Percentiles rank a stretch among this genome's conserved stretches.
Conservation (phyloP, 1,284 basidiomycete genomes). For the Fistulina hepatica region DNA sequence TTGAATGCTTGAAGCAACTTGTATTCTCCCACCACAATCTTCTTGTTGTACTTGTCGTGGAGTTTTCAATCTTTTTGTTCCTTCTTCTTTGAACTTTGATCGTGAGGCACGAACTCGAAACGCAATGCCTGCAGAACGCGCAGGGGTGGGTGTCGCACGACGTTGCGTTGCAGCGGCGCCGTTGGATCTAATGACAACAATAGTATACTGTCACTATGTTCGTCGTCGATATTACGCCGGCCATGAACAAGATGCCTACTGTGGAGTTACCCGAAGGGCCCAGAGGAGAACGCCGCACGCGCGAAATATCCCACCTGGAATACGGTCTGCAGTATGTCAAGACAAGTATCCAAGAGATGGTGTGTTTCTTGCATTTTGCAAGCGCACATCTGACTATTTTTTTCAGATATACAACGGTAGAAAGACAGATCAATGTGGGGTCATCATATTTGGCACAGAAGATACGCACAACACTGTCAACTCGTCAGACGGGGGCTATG, state of each 20-base stretch:
- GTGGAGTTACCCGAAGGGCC: constrained; percentile 43
- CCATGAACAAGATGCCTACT: constrained; percentile 61
- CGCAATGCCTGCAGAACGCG: constrained; percentile 69
- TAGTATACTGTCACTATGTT: constrained; percentile 81
- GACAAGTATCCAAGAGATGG: constrained; percentile 84
- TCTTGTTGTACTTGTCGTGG: no score
- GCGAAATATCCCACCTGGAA: constrained; percentile 66
- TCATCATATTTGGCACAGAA: constrained; percentile 76
- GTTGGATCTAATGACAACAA: neutral
- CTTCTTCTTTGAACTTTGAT: no score
- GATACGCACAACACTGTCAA: constrained; percentile 73
- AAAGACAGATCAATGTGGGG: constrained; percentile 86
- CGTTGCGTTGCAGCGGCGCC: constrained; percentile 5
- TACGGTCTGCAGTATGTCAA: constrained; percentile 80
- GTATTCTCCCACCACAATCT: no score
- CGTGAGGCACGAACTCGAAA: constrained; percentile 24
- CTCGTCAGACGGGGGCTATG: constrained; percentile 55
- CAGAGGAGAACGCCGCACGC: constrained; percentile 34
- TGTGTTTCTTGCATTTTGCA: constrained; percentile 19
- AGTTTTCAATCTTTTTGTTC: no score
- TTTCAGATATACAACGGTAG: constrained; percentile 77
- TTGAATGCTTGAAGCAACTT: no score
- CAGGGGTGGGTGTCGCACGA: constrained; percentile 42
- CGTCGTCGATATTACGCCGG: constrained; percentile 76
- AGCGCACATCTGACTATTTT: constrained; percentile 2